Base-by-base conservation (phyloP, 2,329 filamentous ascomycete species). In the Cercospora sp. region DNA sequence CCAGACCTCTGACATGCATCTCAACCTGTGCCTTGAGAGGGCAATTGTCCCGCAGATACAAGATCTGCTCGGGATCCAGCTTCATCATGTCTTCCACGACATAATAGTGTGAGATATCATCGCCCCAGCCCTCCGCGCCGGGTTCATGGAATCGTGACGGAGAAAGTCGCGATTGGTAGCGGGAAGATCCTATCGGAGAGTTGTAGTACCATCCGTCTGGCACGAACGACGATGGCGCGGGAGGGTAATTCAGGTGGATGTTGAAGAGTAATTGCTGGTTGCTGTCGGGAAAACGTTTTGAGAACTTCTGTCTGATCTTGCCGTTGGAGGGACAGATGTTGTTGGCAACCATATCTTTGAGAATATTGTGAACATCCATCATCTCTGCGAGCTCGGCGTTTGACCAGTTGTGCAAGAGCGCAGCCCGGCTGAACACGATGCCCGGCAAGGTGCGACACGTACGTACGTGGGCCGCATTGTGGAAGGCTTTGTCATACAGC, bases 31-130 rank as follows among this genome's bases (percentile, higher is more conserved):
- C 80, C 75, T 88, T 89, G 9, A 84, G 72, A 36, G 83, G 83
- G 51, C 85, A 85, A 70, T 87, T 81, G 69, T 88, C 84, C 65
- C 83, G 84, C 65, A 89, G 75, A 80, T 83, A 86, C 69, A 89
- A 73, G 8, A 89, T 80, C 75, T 89, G 86, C 45, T 83, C 84
- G 0, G 87, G 87, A 67, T 88, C 84, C 42, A 89, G 79, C 77
- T 89, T 89, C 78, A 89, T 80, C 84, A 89, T 88, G 69, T 89
- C 87, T 72, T 89, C 86, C 3, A 89, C 83, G 5, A 89, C 81
- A 71, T 89, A 89, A 75, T 89, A 89, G 69, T 89, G 87, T 13
- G 82, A 81, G 60, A 89, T 86, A 65, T 89, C 87, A 72, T 89
- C 87, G 31, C 87, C 87, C 87, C 87, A 89, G 26, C 87, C 87